Base-by-base conservation (phyloP, 1,139 yeast species). In the Geotrichum bryndzae region DNA sequence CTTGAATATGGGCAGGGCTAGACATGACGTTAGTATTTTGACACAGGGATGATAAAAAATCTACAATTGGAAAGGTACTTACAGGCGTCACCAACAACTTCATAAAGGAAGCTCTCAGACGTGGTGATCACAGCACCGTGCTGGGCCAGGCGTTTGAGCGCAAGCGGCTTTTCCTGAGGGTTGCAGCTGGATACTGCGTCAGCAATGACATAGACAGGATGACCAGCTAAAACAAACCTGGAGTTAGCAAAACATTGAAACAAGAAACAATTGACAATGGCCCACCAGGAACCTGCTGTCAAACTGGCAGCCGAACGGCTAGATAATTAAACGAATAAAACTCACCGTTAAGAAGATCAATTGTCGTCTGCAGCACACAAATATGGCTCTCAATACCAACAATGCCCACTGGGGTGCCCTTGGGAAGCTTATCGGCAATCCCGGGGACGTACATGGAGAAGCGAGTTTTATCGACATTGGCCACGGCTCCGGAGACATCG, bases 61-160 rank as follows among this genome's bases (percentile, higher is more conserved):
- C 2, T 54, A 23, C 31, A 51, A 38, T 18, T 27, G 4, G 18
- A 41, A n/a, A 15, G 15, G n/a, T 22, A 41, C 46, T 41, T 15
- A 45, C 55, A 48, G 5, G 84, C 66, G 72, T 79, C 57, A 68
- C 71, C 54, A 76, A 70, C 60, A 81, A 80, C 66, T 68, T 71
- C 63, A 70, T 73, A 65, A 70, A 81, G 66, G 77, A 80, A 64
- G 68, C 72, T 59, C 70, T 79, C 63, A 67, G 74, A 54, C 62
- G 76, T 63, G 68, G 75, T 29, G 66, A 71, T 35, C 71, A 72
- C 62, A 10, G 71, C 73, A 13, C 73, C 73, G 45, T 63, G 65
- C 10, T 60, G 59, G 13, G 66, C 64, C 60, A 69, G 54, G 5
- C 73, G 64, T 11, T 61, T 57, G 57, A 70, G 51, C 1, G 73